Base-by-base conservation (phyloP, 2,329 filamentous ascomycete genomes). In the Trichoderma atroviride region DNA sequence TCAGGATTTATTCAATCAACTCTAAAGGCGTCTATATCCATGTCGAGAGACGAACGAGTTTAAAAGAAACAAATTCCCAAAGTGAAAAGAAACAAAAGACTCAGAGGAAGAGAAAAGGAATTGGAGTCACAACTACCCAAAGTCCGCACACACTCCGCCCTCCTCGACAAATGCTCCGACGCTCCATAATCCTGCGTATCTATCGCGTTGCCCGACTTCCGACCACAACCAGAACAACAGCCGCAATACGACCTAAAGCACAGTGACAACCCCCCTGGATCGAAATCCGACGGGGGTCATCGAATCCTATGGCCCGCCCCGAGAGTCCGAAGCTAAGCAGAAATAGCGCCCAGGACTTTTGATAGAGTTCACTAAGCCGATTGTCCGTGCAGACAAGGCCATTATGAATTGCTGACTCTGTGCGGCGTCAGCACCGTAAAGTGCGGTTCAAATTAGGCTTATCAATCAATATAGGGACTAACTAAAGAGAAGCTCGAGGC, bases 121-220 rank as follows among this genome's bases (percentile, higher is more conserved):
- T 19, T 43, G 19, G 40, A 43, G 4, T 43, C 19, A n/a, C 40
- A 43, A 43, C 16, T 29, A n/a, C 27, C 19, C 37, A 66, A 66
- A 66, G 27, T 66, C 62, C 53, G 62, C 62, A 27, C n/a, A 59
- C 22, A 29, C 40, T 52, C 64, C 64, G 53, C 63, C 60, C 37
- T 35, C 22, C 53, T 58, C 13, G 37, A 65, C 27, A 29, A 40
- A 40, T 58, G 53, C 63, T 66, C 35, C 37, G 53, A 16, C 22
- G 56, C 19, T 47, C 47, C 47, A n/a, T 37, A 57, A n/a, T 24
- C 29, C 53, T 43, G 22, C 27, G 19, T 47, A 22, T 24, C 37
- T 37, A 66, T 66, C 33, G 60, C 22, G 5, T 63, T 31, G 53
- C 29, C 64, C 55, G 64, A 67, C 40, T 58, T 56, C 64, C 64